These are phyloP conservation scores for Penicillium sp. DNA, from an alignment of 2,329 filamentous ascomycete genomes.

Conservation along the genomic window DNA sequence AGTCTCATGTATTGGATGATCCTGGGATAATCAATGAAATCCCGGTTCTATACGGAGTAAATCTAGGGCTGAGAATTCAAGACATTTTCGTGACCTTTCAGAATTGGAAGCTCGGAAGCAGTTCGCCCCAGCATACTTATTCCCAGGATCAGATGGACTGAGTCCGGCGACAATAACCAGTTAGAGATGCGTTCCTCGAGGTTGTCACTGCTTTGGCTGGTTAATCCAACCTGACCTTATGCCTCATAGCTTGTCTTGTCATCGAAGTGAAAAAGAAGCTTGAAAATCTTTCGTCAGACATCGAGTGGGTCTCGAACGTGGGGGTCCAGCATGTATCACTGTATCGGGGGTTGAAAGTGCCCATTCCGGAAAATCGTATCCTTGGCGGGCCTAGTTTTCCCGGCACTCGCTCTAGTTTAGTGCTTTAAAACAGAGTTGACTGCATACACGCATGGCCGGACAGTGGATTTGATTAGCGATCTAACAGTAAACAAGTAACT, in stretches of 20 bases:
- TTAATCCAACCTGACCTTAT: background rate
- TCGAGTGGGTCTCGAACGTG: background rate
- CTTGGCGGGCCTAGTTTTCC: background rate
- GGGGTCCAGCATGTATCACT: background rate
- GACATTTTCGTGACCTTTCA: background rate
- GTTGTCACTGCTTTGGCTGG: background rate
- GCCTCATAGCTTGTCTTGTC: background rate
- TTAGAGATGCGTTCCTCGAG: background rate
- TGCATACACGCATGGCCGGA: background rate
- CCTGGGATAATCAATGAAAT: background rate
- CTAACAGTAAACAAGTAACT: background rate
- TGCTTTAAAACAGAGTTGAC: background rate
- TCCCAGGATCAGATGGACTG: background rate
- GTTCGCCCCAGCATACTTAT: too few species aligned
- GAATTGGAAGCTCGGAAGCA: background rate
- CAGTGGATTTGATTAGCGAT: background rate
- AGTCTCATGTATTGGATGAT: background rate
- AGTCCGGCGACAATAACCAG: background rate
- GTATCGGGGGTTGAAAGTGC: conserved; percentile 6
- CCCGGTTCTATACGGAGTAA: background rate
- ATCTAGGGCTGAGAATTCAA: background rate
- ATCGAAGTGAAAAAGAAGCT: background rate
- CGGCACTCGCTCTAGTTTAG: background rate
- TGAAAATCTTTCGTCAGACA: background rate
- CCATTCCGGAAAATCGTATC: background rate